These are phyloP conservation scores for Globisporangium recalcitrans DNA, from an alignment of 352 stramenopile genomes.

Conservation along the genomic window DNA sequence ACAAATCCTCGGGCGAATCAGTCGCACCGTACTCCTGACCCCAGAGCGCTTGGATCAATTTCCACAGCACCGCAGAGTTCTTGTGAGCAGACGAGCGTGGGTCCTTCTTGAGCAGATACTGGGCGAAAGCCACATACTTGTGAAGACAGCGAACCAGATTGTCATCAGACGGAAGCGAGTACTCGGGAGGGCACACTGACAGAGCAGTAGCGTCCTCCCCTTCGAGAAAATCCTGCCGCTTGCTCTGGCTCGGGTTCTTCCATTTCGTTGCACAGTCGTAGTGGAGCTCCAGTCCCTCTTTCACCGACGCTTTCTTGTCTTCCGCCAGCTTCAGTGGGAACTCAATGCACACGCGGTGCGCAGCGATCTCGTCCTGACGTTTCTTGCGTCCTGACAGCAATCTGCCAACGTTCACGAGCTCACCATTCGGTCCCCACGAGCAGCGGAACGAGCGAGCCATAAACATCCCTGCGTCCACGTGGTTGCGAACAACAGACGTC, in stretches of 20 bases:
- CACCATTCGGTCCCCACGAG: slow-evolving; percentile 72
- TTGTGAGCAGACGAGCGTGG: slow-evolving; percentile 18
- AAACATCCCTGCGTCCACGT: slow-evolving; percentile 62
- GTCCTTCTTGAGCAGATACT: slow-evolving; percentile 21
- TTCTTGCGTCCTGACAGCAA: slow-evolving; percentile 26
- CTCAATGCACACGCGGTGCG: slow-evolving; percentile 39
- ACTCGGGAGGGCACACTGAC: slow-evolving; percentile 28
- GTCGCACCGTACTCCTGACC: slow-evolving; percentile 60
- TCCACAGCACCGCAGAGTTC: slow-evolving; percentile 46
- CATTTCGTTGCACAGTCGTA: slow-evolving; percentile 36
- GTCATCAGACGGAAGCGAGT: slow-evolving; percentile 42
- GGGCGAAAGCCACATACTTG: slow-evolving; percentile 49
- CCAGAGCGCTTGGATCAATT: slow-evolving; percentile 67
- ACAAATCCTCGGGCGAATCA: slow-evolving; percentile 19
- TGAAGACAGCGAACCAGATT: slow-evolving; percentile 52
- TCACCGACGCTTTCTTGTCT: slow-evolving; percentile 34
- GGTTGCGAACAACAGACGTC: slow-evolving; percentile 34
- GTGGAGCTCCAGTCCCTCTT: slow-evolving; percentile 55
- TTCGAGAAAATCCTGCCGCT: slow-evolving; percentile 21
- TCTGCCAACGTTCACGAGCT: slow-evolving; percentile 61
- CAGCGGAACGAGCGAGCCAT: slow-evolving; percentile 79
- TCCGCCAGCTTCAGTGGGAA: slow-evolving; percentile 38
- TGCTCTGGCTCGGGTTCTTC: slow-evolving; percentile 6
- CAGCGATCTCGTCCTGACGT: slow-evolving; percentile 17
- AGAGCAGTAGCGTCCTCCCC: slow-evolving; percentile 20